A percentile compares a stretch with the other conserved stretches of the same genome.
Evolutionary conservation across 176 grass and related monocot genomes (phyloP).

Genomic region (Carex cristatella): DNA sequence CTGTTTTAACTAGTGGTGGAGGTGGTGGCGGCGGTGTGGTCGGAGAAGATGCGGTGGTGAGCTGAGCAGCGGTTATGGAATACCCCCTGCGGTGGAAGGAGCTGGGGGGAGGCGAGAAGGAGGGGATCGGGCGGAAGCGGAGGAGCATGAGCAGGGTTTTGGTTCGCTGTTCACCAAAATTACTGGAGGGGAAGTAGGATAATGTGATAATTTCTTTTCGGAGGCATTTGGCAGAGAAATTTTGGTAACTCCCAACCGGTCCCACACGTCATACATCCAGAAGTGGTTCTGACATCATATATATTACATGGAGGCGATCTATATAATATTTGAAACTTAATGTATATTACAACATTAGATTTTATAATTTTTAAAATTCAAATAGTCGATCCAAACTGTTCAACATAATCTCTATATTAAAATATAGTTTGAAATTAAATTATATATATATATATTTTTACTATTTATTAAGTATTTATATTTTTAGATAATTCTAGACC

Average conservation of each 20-base stretch:
- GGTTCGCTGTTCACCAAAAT: background rate
- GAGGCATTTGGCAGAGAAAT: background rate
- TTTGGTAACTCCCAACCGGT: background rate
- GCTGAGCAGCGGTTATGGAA: background rate
- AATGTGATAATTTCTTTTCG: background rate
- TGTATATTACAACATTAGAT: no score
- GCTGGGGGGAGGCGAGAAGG: background rate
- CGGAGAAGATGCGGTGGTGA: slow-evolving; percentile 30
- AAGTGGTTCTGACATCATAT: no score
- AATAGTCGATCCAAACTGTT: no score
- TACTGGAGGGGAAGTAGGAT: background rate
- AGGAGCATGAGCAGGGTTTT: slow-evolving; percentile 2
- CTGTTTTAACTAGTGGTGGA: slow-evolving; percentile 22
- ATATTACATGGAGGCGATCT: no score
- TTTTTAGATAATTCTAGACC: no score
- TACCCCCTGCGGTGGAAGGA: background rate
- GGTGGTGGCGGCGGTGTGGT: background rate
- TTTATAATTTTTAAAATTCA: no score
- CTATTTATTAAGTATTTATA: no score
- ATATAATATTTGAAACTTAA: no score
- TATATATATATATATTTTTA: no score
- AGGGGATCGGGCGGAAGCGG: background rate
- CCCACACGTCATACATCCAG: no score
- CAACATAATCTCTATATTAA: no score
- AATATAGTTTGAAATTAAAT: no score